phyloP scores from a whole-genome alignment of 2,329 filamentous ascomycete species.

The Teratosphaeriaceae sp. region DNA sequence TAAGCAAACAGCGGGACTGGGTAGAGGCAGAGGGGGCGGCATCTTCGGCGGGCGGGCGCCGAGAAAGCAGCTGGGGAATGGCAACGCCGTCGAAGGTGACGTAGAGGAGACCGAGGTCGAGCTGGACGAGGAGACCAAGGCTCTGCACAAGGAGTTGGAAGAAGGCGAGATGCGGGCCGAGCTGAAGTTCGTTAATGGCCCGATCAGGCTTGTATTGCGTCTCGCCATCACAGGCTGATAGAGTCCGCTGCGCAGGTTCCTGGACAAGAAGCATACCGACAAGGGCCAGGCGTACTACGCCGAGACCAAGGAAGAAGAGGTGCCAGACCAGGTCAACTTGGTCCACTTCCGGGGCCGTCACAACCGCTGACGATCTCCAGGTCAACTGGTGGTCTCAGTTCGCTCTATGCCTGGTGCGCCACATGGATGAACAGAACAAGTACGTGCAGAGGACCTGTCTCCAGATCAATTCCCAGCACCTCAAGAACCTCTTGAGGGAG shows the following conservation, averaged over 20 bases:
- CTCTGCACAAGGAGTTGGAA: conserved; percentile 20
- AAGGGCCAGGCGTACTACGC: conserved; percentile 22
- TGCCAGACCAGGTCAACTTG: conserved; percentile 22
- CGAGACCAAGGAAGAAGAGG: conserved; percentile 22
- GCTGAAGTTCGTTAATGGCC: conserved; percentile 15
- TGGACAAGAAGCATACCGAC: conserved; percentile 21
- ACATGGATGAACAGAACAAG: conserved; percentile 17
- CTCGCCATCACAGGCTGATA: neutral
- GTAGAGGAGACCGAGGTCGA: conserved; percentile 4
- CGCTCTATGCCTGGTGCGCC: conserved; percentile 10
- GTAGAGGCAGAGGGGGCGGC: no score
- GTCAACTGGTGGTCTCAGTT: conserved; percentile 11
- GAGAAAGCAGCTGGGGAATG: neutral
- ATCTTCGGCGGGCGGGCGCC: conserved; percentile 4
- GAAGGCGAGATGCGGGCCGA: conserved; percentile 22
- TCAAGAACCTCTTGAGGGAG: conserved; percentile 24
- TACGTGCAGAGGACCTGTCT: conserved; percentile 16
- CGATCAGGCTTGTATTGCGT: neutral
- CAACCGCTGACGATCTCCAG: conserved; percentile 7
- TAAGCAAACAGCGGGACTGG: conserved; percentile 14
- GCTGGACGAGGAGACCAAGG: conserved; percentile 16
- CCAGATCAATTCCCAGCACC: conserved; percentile 24
- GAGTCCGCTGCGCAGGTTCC: neutral
- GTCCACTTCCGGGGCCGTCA: conserved; percentile 6
- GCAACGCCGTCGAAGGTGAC: neutral